Evolutionary conservation across 1,139 yeast species (phyloP).

Genomic region (Hyphopichia buzzinii): DNA sequence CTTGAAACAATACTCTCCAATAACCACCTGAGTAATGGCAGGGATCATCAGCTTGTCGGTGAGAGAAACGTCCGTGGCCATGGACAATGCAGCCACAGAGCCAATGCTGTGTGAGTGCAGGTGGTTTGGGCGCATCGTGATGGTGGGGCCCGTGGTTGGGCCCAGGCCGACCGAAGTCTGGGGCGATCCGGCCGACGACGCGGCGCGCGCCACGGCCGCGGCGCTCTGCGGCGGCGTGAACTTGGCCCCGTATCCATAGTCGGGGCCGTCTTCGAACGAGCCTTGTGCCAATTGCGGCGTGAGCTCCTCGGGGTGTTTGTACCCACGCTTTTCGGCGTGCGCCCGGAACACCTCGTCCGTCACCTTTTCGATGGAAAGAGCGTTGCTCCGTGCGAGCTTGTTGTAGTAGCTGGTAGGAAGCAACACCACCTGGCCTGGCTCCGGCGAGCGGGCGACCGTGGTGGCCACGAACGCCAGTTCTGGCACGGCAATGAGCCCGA

Average conservation of each 20-base stretch:
- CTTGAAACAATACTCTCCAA: conserved; percentile 88
- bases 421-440: conserved; percentile 57
- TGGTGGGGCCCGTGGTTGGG: conserved; percentile 3
- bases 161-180: conserved; percentile 1
- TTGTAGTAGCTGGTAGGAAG: conserved; percentile 64
- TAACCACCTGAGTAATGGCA: conserved; percentile 86
- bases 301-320: conserved; percentile 24
- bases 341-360: conserved; percentile 44
- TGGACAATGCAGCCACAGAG: conserved; percentile 38
- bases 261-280: conserved; percentile 7
- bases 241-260: conserved; percentile 13
- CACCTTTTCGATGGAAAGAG: conserved; percentile 43
- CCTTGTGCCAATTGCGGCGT: conserved; percentile 12
- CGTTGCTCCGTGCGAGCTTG: conserved; percentile 47
- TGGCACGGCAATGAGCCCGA: conserved; percentile 56
- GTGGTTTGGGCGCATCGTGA: conserved; percentile 15
- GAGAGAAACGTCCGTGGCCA: conserved; percentile 69
- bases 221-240: conserved; percentile 16
- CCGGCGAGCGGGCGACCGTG: conserved; percentile 54
- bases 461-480: conserved; percentile 57
- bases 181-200: background rate
- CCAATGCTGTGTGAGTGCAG: conserved; percentile 29
- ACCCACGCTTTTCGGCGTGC: conserved; percentile 52
- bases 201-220: background rate
- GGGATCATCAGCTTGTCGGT: conserved; percentile 78